phyloP scores from a whole-genome alignment of 305 asterid genomes.

The Rubia tinctorum region DNA sequence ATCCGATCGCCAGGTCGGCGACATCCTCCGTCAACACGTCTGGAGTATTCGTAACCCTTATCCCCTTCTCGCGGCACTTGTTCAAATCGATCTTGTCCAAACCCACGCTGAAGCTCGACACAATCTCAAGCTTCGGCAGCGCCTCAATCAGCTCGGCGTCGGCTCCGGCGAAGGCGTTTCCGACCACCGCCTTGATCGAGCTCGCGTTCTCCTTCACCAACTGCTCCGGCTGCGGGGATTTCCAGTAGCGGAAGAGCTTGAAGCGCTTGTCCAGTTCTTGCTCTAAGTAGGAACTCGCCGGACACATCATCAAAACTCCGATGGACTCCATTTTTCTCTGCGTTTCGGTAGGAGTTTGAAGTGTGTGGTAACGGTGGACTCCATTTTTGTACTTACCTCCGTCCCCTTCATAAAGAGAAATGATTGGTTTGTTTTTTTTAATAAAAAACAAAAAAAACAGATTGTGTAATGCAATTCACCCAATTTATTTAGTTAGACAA shows the following conservation, averaged over 20 bases:
- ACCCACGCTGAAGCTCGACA: slow-evolving; percentile 33
- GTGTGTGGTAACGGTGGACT: neutral
- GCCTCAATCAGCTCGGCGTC: slow-evolving; percentile 28
- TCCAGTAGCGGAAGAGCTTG: slow-evolving; percentile 35
- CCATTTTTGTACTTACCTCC: neutral
- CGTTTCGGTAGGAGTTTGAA: neutral
- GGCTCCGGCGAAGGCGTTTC: slow-evolving; percentile 19
- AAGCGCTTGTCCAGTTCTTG: slow-evolving; percentile 32
- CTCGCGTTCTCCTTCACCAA: slow-evolving; percentile 23
- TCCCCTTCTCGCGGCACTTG: slow-evolving; percentile 36
- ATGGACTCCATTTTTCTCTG: slow-evolving; percentile 28
- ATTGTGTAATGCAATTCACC: too few species aligned
- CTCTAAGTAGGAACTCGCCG: slow-evolving; percentile 33
- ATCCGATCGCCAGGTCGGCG: slow-evolving; percentile 36
- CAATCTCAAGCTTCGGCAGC: slow-evolving; percentile 34
- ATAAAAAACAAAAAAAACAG: too few species aligned
- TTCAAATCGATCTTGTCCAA: slow-evolving; percentile 36
- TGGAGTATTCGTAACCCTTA: slow-evolving; percentile 39
- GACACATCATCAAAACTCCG: slow-evolving; percentile 44
- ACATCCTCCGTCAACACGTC: slow-evolving; percentile 40
- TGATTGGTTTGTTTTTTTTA: too few species aligned
- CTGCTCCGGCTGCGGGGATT: slow-evolving; percentile 17
- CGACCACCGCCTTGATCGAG: slow-evolving; percentile 29
- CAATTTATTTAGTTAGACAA: too few species aligned
- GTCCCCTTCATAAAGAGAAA: neutral